A percentile compares a stretch with the other conserved stretches of the same genome.
Conservation (phyloP, 148 eudicot species). For the Fagopyrum tataricum region DNA sequence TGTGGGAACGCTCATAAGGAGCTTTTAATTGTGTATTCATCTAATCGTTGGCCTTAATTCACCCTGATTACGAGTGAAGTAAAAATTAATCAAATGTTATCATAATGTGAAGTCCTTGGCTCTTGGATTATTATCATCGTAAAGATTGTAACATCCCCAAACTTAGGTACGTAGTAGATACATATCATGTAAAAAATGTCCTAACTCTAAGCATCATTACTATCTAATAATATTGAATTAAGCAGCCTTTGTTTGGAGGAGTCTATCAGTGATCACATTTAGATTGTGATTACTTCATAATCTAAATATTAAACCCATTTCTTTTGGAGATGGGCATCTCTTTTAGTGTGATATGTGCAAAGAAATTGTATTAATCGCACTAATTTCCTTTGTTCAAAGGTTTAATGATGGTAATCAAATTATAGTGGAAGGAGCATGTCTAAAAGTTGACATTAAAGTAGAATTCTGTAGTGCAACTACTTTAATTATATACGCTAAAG, state of each 20-base stretch:
- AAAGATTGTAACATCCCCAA: neutral
- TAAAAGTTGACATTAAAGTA: slow-evolving; percentile 5
- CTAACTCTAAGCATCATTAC: neutral
- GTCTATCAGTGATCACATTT: neutral
- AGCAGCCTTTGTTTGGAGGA: slow-evolving; percentile 2
- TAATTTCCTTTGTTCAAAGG: neutral
- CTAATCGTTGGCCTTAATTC: neutral
- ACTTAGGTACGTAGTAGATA: no score
- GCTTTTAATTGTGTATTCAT: neutral
- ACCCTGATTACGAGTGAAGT: neutral
- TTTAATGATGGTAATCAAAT: slow-evolving; percentile 8
- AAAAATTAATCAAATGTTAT: no score
- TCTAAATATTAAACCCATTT: neutral
- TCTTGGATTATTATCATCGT: neutral
- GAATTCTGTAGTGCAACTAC: neutral
- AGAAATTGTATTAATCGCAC: neutral
- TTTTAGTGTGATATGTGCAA: neutral
- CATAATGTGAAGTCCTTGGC: neutral
- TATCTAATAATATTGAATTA: neutral
- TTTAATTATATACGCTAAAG: neutral
- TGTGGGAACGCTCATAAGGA: neutral
- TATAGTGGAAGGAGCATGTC: slow-evolving; percentile 6
- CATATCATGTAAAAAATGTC: no score
- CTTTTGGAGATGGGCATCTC: slow-evolving; percentile 7
- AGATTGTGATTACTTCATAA: neutral